A percentile compares a stretch with the other conserved stretches of the same genome.
phyloP scores from a whole-genome alignment of 208 protist species.

The Leishmania braziliensis region DNA sequence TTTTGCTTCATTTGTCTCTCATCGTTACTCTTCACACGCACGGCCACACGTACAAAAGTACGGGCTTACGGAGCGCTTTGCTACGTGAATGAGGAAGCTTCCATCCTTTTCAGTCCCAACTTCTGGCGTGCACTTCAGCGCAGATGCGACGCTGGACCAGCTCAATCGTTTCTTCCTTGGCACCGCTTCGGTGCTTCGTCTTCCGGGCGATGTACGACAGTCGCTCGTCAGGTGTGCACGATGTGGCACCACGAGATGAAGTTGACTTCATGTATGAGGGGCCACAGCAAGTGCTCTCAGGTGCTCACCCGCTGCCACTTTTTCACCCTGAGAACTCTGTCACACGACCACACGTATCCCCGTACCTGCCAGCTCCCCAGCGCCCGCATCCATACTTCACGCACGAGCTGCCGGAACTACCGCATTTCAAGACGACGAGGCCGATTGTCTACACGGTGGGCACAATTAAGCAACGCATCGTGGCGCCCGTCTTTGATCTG shows the following conservation, averaged over 20 bases:
- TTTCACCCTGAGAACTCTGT: slow-evolving; percentile 73
- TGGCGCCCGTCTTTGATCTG: slow-evolving; percentile 83
- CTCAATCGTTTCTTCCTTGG: not conserved
- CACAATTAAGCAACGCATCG: slow-evolving; percentile 89
- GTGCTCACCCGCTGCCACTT: slow-evolving; percentile 85
- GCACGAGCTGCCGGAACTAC: slow-evolving; percentile 76
- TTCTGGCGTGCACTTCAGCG: not conserved
- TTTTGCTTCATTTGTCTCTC: not conserved
- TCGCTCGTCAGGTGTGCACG: slow-evolving; percentile 78
- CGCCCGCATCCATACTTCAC: slow-evolving; percentile 90
- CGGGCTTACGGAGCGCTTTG: not conserved
- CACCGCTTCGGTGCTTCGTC: slow-evolving; percentile 28
- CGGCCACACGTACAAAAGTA: not conserved
- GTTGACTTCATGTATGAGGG: slow-evolving; percentile 82
- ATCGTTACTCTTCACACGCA: not conserved
- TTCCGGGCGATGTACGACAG: slow-evolving; percentile 80
- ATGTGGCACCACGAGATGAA: slow-evolving; percentile 78
- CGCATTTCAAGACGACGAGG: slow-evolving; percentile 73
- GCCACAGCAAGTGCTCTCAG: slow-evolving; percentile 65
- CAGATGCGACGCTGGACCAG: slow-evolving; percentile 12
- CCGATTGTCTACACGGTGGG: slow-evolving; percentile 85
- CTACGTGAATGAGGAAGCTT: not conserved
- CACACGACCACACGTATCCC: slow-evolving; percentile 79
- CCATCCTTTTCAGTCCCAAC: not conserved
- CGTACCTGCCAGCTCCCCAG: slow-evolving; percentile 88